Base-by-base conservation (phyloP, 2,329 filamentous ascomycete species). In the Diaporthe humulicola region DNA sequence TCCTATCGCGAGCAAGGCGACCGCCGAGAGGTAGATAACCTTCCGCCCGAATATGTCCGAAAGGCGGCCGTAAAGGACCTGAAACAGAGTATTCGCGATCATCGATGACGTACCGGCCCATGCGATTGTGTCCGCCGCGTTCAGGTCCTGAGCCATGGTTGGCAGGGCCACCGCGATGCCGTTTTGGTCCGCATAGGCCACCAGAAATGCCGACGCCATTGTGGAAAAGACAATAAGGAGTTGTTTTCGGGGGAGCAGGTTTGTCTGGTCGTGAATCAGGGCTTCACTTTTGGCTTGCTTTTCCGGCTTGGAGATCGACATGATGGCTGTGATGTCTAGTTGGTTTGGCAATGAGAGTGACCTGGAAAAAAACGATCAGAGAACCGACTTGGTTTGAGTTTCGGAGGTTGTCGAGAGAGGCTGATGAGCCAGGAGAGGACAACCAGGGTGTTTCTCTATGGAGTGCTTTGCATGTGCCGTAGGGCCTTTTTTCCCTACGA, bases 1-100 rank as follows among this genome's bases (percentile, higher is more conserved):
- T 0, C 82, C 84, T 0, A 81, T 6, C 0, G 79, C 80, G 25
- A 85, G 79, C 1, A 84, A 67, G 0, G 70, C 78, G 12, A 84
- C 58, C 17, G 79, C 82, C 0, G 79, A 76, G 0, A 85, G 60
- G 0, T 84, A 78, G 22, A 84, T 74, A 0, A 79, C 79, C 69
- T 85, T 85, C 0, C 84, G 78, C 2, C 83, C 83, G 3, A 84
- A 82, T 1, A 85, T 84, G n/a, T 85, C 83, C 0, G 81, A 83
- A 0, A 84, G 71, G 2, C 83, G 80, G 0, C 83, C 83, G 60
- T 84, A 82, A 17, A 85, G 78, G 17, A 83, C 79, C 76, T 84
- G 82, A 0, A 84, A 82, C 2, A 79, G 79, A 0, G 84, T 85
- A 17, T 80, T 82, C 0, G 84, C 83, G 19, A 85, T 80, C 19